These are phyloP conservation scores for Amphichorda felina DNA, from an alignment of 2,329 filamentous ascomycete genomes.

Conservation along the genomic window DNA sequence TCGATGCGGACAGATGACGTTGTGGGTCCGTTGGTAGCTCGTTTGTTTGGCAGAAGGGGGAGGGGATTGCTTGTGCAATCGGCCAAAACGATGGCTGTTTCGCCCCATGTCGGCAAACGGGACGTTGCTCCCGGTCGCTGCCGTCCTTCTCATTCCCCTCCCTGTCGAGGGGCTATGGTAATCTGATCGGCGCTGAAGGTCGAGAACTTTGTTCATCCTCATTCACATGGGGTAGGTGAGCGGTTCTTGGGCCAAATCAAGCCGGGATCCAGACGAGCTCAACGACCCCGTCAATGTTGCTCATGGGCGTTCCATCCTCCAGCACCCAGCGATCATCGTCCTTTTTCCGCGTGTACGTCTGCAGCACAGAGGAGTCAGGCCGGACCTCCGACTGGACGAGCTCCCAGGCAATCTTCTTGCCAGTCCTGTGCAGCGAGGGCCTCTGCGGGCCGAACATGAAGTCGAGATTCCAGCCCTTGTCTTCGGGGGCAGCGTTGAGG, in stretches of 20 bases:
- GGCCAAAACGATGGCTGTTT: too few species aligned
- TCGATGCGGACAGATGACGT: too few species aligned
- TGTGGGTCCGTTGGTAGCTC: too few species aligned
- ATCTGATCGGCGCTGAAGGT: neutral
- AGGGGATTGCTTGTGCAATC: too few species aligned
- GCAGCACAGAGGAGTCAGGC: constrained; percentile 36
- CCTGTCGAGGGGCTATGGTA: too few species aligned
- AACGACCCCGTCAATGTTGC: constrained; percentile 39
- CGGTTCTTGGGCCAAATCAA: too few species aligned
- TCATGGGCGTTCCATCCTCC: constrained; percentile 33
- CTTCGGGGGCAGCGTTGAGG: constrained; percentile 33
- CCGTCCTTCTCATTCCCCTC: too few species aligned
- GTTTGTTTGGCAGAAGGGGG: too few species aligned
- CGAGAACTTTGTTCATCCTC: too few species aligned
- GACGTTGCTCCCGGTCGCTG: too few species aligned
- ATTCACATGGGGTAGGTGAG: neutral
- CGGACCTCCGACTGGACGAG: constrained; percentile 35
- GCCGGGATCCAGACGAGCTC: constrained; percentile 44
- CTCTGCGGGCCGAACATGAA: constrained; percentile 38
- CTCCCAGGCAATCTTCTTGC: constrained; percentile 41
- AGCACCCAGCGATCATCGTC: constrained; percentile 42
- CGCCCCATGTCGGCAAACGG: too few species aligned
- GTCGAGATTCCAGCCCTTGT: constrained; percentile 38
- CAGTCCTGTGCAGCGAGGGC: constrained; percentile 32
- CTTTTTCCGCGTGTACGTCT: constrained; percentile 39